Base-by-base conservation (phyloP, 2,329 filamentous ascomycete species). In the Aspergillus aculeatus region DNA sequence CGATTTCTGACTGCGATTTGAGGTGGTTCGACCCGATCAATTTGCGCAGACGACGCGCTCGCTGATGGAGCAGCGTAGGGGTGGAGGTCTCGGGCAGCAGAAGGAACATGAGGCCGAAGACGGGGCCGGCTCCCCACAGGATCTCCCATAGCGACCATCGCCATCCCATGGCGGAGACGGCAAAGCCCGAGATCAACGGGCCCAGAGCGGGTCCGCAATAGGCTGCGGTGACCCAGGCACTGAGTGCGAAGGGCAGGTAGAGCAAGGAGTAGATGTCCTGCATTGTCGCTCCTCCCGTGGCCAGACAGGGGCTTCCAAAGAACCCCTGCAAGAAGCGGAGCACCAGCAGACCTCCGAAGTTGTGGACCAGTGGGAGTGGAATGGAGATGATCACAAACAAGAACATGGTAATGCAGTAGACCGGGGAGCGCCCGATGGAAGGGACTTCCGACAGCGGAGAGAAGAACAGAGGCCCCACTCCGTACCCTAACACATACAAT, bases 401-500 rank as follows among this genome's bases (percentile, higher is more conserved):
- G 2, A 82, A 66, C 65, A 87, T 90, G 61, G 85, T 83, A 1
- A 68, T 69, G 79, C 6, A 73, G 73, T 52, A 68, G 64, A 68
- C 83, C 81, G 64, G 85, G 83, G 50, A 85, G 78, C 64, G 74
- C 76, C 60, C 82, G 21, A 57, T 52, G 55, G 50, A 87, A 86
- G 59, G 84, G 60, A 89, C 85, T 69, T 90, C 88, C 48, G 84
- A 88, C 3, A 89, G 69, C 0, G 88, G 88, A 0, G 86, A 87
- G 79, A 86, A 89, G 12, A 88, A 72, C 9, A 88, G 72, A 0
- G 85, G 85, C 0, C 86, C 86, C 2, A 82, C 79, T 21, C 87
- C 83, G 68, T 88, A 90, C 6, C 86, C 86, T 48, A 89, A 77
- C 7, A 89, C 77, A 64, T 85, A 89, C 19, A 86, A 79, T 0